phyloP scores from a whole-genome alignment of 768 basidiomycete genomes.

The Cystofilobasidium macerans region DNA sequence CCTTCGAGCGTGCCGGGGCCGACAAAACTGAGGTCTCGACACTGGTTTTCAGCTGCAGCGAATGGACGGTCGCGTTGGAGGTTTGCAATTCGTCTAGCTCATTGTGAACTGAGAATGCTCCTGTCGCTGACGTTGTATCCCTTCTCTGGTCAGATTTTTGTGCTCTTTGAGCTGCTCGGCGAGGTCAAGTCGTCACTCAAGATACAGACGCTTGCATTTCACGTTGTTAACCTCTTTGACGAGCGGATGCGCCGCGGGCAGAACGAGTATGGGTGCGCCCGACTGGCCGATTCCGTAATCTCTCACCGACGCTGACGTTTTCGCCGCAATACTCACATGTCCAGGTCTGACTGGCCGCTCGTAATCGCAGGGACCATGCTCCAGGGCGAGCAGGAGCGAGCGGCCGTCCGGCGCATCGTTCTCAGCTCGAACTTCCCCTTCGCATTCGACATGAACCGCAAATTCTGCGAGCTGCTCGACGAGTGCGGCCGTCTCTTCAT shows the following conservation, averaged over 20 bases:
- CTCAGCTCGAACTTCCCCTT: neutral
- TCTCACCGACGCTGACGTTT: neutral
- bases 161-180: neutral
- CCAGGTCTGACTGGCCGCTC: neutral
- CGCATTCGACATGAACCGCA: neutral
- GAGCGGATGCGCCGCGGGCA: neutral
- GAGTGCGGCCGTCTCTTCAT: no score
- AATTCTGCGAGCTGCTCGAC: neutral
- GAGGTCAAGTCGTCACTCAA: neutral
- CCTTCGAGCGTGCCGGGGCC: neutral
- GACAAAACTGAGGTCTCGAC: neutral
- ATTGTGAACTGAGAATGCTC: neutral
- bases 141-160: neutral
- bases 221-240: neutral
- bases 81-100: neutral
- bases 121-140: neutral
- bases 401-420: neutral
- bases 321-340: no score
- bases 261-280: neutral
- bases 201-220: neutral
- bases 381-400: neutral
- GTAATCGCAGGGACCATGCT: neutral
- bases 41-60: neutral
- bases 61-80: neutral
- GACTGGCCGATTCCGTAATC: neutral